These are phyloP conservation scores for Trichoderma arundinaceum DNA, from an alignment of 2,329 filamentous ascomycete genomes.

Conservation along the genomic window DNA sequence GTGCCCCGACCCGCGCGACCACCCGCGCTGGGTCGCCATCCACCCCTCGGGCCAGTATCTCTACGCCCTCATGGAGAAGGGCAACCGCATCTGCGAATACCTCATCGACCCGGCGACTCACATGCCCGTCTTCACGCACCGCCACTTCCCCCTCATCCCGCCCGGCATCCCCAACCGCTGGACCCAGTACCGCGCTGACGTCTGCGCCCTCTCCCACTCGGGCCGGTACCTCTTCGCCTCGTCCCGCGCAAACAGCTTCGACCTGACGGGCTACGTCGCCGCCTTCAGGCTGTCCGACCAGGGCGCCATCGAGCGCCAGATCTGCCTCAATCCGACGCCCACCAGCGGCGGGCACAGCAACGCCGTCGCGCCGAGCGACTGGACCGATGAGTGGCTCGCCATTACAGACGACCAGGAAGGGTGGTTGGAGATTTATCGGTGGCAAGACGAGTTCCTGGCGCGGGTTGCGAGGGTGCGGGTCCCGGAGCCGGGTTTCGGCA, in stretches of 20 bases:
- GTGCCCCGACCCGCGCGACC: slow-evolving; percentile 73
- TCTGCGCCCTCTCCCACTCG: slow-evolving; percentile 73
- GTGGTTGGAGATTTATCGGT: slow-evolving; percentile 86
- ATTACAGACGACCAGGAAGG: slow-evolving; percentile 88
- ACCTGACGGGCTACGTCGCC: slow-evolving; percentile 80
- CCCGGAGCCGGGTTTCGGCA: slow-evolving; percentile 87
- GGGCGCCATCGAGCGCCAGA: slow-evolving; percentile 76
- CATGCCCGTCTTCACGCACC: slow-evolving; percentile 78
- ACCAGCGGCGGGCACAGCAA: slow-evolving; percentile 90
- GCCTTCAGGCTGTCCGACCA: slow-evolving; percentile 73
- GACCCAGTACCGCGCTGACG: slow-evolving; percentile 81
- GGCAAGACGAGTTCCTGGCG: slow-evolving; percentile 80
- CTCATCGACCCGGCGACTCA: slow-evolving; percentile 75
- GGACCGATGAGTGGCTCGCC: slow-evolving; percentile 87
- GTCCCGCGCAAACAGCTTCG: slow-evolving; percentile 76
- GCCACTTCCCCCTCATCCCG: slow-evolving; percentile 78
- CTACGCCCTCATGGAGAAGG: slow-evolving; percentile 89
- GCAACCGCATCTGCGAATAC: slow-evolving; percentile 83
- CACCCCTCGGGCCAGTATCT: slow-evolving; percentile 78
- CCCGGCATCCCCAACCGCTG: slow-evolving; percentile 63
- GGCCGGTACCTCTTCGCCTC: slow-evolving; percentile 83
- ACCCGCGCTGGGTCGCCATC: slow-evolving; percentile 87
- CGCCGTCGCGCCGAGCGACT: slow-evolving; percentile 82
- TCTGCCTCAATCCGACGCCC: slow-evolving; percentile 82
- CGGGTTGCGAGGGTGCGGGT: slow-evolving; percentile 78